Evolutionary conservation across 768 basidiomycete species (phyloP).

Genomic region (Rhodotorula graminis): DNA sequence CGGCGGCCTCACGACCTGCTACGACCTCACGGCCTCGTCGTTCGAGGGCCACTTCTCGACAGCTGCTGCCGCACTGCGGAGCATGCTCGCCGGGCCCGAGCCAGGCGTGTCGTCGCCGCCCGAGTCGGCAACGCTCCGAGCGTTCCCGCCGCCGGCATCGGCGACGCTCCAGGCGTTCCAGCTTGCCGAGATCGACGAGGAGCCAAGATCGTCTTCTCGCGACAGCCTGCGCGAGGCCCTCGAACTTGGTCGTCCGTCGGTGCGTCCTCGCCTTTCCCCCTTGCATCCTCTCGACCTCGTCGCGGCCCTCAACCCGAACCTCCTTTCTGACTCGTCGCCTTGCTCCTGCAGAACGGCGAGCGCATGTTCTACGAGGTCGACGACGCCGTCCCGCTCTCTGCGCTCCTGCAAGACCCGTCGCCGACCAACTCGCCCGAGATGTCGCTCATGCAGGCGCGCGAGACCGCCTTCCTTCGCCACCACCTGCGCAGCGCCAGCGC

Average conservation of each 20-base stretch:
- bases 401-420: slow-evolving; percentile 21
- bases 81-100: slow-evolving; percentile 3
- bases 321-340: neutral
- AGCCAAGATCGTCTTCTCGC: neutral
- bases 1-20: neutral
- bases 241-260: slow-evolving; percentile 23
- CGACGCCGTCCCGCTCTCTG: slow-evolving; percentile 9
- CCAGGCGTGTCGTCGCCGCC: neutral
- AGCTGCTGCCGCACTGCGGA: slow-evolving; percentile 3
- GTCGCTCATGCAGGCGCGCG: neutral
- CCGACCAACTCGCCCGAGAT: slow-evolving; percentile 2
- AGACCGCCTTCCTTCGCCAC: neutral
- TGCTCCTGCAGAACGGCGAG: slow-evolving; percentile 18
- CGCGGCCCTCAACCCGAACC: too few species aligned
- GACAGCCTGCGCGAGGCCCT: slow-evolving; percentile 28
- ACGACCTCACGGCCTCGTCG: slow-evolving; percentile 7
- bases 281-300: too few species aligned
- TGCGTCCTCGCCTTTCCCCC: neutral
- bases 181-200: slow-evolving; percentile 9
- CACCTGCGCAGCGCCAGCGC: slow-evolving; percentile 18
- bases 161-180: neutral
- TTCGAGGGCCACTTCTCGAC: slow-evolving; percentile 33
- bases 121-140: neutral
- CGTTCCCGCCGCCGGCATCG: neutral
- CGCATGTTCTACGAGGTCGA: slow-evolving; percentile 30